Conservation (phyloP, 345 rosid species). For the Eutrema heterophyllum region DNA sequence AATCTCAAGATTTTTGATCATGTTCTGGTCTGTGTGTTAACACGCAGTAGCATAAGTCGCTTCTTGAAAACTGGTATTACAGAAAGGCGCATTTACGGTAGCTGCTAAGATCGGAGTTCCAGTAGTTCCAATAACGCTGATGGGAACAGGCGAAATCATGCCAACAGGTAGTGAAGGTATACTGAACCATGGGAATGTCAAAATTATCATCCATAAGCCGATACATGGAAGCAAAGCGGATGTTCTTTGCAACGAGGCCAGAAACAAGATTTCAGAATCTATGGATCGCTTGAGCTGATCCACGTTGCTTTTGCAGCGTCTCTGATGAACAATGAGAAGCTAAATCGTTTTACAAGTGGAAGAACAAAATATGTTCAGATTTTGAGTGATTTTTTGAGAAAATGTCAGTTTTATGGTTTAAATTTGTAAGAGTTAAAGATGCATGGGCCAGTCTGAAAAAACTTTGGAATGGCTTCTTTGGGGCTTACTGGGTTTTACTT, state of each 20-base stretch:
- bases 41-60: not conserved
- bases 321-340: not conserved
- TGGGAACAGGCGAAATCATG: constrained; percentile 94
- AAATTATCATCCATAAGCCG: constrained; percentile 70
- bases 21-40: not conserved
- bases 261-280: constrained; percentile 49
- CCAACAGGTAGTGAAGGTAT: constrained; percentile 80
- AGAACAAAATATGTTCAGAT: not conserved
- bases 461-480: not conserved
- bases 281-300: constrained; percentile 27
- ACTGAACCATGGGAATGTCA: constrained; percentile 59
- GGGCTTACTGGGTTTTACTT: not conserved
- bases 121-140: constrained; percentile 72
- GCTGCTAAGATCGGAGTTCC: constrained; percentile 82
- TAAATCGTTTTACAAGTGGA: constrained; percentile 5
- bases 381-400: not conserved
- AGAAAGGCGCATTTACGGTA: constrained; percentile 95
- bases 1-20: not conserved
- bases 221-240: constrained; percentile 61
- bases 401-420: not conserved
- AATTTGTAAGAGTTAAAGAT: not conserved
- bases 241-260: constrained; percentile 57
- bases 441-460: not conserved
- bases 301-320: not conserved
- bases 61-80: constrained; percentile 7